Conservation (phyloP, 2,329 filamentous ascomycete species). For the Escovopsis sp. region DNA sequence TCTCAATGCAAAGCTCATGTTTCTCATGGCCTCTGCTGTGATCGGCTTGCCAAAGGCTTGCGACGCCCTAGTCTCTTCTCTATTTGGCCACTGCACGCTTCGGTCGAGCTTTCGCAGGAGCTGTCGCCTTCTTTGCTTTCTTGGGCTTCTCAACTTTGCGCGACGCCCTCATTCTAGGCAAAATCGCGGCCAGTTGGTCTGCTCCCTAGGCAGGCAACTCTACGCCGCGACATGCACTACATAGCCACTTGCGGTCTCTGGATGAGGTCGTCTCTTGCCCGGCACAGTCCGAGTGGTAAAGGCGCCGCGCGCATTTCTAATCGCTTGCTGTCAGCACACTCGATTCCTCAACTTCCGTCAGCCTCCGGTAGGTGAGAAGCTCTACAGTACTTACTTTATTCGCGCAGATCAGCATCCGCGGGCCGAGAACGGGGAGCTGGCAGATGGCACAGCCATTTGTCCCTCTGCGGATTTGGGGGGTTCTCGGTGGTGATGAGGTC, state of each 20-base stretch:
- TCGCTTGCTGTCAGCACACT: not conserved
- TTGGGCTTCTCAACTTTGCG: not conserved
- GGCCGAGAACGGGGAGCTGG: conserved; percentile 31
- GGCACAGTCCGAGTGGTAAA: conserved; percentile 37
- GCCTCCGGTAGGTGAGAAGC: too few relatives aligned
- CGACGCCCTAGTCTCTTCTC: not conserved
- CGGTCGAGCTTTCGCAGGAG: not conserved
- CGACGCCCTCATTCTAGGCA: not conserved
- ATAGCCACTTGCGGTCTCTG: conserved; percentile 26
- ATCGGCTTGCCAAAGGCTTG: too few relatives aligned
- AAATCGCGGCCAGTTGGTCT: not conserved
- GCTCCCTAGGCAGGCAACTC: conserved; percentile 12
- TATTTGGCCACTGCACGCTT: not conserved
- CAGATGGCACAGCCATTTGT: conserved; percentile 33
- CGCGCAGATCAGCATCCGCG: conserved; percentile 32
- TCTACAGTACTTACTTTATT: conserved; percentile 28
- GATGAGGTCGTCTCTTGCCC: conserved; percentile 20
- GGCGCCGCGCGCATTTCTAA: conserved; percentile 27
- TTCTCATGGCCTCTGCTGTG: too few relatives aligned
- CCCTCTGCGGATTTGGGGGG: conserved; percentile 25
- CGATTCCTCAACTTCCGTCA: not conserved
- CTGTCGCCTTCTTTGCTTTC: not conserved
- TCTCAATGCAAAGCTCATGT: too few relatives aligned
- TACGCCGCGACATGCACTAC: conserved; percentile 24
- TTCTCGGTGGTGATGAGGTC: conserved; percentile 16